Evolutionary conservation across 768 basidiomycete species (phyloP).

Genomic region (Amanita jacksonii): DNA sequence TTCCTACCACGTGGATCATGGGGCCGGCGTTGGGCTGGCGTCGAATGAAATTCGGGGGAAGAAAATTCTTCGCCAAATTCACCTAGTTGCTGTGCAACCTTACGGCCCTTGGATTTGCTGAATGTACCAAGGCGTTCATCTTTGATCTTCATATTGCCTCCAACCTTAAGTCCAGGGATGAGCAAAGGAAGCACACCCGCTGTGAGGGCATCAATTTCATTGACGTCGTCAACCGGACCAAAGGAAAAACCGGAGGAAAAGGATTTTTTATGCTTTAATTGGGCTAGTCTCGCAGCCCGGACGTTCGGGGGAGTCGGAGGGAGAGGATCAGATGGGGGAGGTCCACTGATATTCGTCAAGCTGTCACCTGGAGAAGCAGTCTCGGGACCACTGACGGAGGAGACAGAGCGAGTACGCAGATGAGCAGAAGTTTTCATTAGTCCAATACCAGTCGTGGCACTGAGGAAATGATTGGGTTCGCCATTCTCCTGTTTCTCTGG

Average conservation of each 20-base stretch:
- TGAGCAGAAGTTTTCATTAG: conserved; percentile 28
- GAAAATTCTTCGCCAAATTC: conserved; percentile 45
- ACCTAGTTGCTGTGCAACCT: conserved; percentile 23
- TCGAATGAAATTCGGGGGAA: conserved; percentile 51
- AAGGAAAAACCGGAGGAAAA: conserved; percentile 60
- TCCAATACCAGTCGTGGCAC: conserved; percentile 28
- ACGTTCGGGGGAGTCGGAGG: conserved; percentile 70
- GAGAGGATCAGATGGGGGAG: conserved; percentile 59
- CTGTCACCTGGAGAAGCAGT: conserved; percentile 27
- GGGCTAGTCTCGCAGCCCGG: conserved; percentile 43
- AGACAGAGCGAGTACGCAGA: conserved; percentile 51
- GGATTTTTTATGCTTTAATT: conserved; percentile 50
- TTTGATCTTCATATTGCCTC: conserved; percentile 45
- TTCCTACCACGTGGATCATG: conserved; percentile 29
- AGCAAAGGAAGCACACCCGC: conserved; percentile 60
- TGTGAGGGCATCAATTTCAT: conserved; percentile 63
- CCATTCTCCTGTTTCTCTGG: conserved; percentile 28
- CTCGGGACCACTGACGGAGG: conserved; percentile 35
- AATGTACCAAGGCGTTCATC: conserved; percentile 31
- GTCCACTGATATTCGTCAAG: conserved; percentile 28
- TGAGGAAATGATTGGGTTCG: conserved; percentile 23
- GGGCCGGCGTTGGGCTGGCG: conserved; percentile 33
- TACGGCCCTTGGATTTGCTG: conserved; percentile 32
- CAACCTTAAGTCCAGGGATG: conserved; percentile 54
- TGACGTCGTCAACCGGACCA: conserved; percentile 43